These are phyloP conservation scores for Bipolaris cookei DNA, from an alignment of 2,329 filamentous ascomycete species.

Conservation along the genomic window DNA sequence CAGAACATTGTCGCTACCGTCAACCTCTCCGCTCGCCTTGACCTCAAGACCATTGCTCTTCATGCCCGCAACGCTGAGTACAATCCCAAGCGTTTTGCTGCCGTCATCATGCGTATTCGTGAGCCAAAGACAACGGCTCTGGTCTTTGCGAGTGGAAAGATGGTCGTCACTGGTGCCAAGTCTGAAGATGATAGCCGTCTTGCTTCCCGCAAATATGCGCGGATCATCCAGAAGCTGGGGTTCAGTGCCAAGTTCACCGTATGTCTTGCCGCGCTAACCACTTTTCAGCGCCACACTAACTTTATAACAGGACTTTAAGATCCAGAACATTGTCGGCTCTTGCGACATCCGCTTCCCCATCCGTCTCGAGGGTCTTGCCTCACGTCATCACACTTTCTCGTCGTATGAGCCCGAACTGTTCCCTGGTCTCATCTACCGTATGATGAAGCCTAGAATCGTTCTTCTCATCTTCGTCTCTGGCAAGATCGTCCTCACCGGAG, in stretches of 20 bases:
- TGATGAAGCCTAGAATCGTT: conserved; percentile 99
- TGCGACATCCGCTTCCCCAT: conserved; percentile 99
- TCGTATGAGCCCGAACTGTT: conserved; percentile 98
- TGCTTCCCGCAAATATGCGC: conserved; percentile 94
- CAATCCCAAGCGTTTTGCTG: conserved; percentile 98
- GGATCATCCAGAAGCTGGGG: conserved; percentile 99
- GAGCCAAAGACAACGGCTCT: conserved; percentile 98
- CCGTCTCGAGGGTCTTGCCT: conserved; percentile 91
- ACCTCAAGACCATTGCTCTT: conserved; percentile 97
- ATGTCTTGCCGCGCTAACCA: conserved; percentile 27
- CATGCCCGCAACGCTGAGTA: conserved; percentile 99
- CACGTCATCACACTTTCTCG: conserved; percentile 92
- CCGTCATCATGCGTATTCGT: conserved; percentile 99
- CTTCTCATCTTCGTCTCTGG: conserved; percentile 97
- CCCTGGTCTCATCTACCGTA: conserved; percentile 98
- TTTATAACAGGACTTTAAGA: conserved; percentile 80
- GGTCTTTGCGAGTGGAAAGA: conserved; percentile 98
- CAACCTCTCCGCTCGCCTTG: conserved; percentile 97
- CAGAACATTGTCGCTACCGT: conserved; percentile 96
- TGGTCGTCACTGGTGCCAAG: conserved; percentile 98
- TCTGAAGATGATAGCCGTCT: conserved; percentile 98
- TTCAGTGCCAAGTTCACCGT: conserved; percentile 97
- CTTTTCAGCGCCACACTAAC: conserved; percentile 25
- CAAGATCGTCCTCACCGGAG: conserved; percentile 97
- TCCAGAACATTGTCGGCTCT: conserved; percentile 93